These are phyloP conservation scores for Colletotrichum agaves DNA, from an alignment of 2,329 filamentous ascomycete genomes.

Conservation along the genomic window DNA sequence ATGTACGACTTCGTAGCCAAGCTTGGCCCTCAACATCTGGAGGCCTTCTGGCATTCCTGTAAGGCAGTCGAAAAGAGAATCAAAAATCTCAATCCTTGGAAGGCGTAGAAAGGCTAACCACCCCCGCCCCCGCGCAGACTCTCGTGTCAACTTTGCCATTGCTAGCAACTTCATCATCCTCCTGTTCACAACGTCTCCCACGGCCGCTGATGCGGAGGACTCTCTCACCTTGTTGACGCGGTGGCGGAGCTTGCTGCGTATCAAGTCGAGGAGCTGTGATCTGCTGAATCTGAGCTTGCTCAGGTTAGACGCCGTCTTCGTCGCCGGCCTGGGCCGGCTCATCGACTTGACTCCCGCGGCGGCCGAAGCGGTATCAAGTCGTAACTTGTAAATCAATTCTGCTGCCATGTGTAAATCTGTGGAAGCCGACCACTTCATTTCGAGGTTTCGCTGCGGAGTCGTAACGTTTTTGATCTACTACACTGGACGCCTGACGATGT, in stretches of 20 bases:
- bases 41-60: constrained; percentile 33
- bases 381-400: neutral
- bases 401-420: too few species aligned
- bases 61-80: neutral
- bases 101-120: neutral
- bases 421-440: too few species aligned
- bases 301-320: constrained; percentile 24
- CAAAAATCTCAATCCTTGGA: rapidly evolving
- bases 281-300: constrained; percentile 18
- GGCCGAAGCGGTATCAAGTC: constrained; percentile 6
- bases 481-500: too few species aligned
- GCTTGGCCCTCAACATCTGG: constrained; percentile 17
- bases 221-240: neutral
- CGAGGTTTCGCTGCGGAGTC: too few species aligned
- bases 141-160: constrained; percentile 29
- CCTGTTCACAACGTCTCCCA: constrained; percentile 11
- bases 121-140: neutral
- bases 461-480: too few species aligned
- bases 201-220: constrained; percentile 4
- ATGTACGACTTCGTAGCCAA: constrained; percentile 24
- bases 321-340: constrained; percentile 22
- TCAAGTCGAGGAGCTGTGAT: constrained; percentile 32
- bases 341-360: constrained; percentile 17
- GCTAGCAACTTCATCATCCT: constrained; percentile 25
- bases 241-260: constrained; percentile 26